Evolutionary conservation across 1,284 basidiomycete species (phyloP).

Genomic region (Leccinum fallax): DNA sequence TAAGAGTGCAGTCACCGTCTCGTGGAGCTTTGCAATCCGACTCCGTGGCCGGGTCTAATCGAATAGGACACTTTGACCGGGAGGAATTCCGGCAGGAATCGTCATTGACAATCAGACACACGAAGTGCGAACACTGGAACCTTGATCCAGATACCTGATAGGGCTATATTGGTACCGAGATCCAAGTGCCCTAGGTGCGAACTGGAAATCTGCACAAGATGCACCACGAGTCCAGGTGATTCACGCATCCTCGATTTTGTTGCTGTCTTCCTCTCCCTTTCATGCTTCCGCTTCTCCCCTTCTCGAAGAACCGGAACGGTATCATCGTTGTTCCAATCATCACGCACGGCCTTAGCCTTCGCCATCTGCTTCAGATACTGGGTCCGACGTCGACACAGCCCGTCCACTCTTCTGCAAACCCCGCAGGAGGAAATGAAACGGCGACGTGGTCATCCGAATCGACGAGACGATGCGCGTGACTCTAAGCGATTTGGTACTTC

Average conservation of each 20-base stretch:
- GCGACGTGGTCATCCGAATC: background rate
- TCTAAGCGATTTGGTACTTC: no score
- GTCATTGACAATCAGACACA: no score
- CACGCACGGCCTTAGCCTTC: slow-evolving; percentile 30
- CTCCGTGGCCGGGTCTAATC: background rate
- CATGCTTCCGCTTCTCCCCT: background rate
- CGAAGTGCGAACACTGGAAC: no score
- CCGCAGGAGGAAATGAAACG: background rate
- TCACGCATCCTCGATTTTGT: slow-evolving; percentile 29
- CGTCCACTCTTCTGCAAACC: background rate
- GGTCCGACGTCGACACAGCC: background rate
- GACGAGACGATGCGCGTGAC: background rate
- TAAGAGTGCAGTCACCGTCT: background rate
- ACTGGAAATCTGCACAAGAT: slow-evolving; percentile 16
- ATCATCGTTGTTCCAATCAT: slow-evolving; percentile 39
- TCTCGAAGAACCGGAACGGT: background rate
- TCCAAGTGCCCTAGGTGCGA: background rate
- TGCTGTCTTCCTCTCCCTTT: slow-evolving; percentile 33
- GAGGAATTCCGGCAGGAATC: background rate
- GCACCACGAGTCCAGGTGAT: background rate
- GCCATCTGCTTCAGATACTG: background rate
- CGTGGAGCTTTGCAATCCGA: background rate
- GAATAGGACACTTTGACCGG: background rate
- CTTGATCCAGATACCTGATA: background rate
- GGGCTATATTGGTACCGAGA: no score